Base-by-base conservation (phyloP, 208 protist species). In the Acanthamoeba castellanii region DNA sequence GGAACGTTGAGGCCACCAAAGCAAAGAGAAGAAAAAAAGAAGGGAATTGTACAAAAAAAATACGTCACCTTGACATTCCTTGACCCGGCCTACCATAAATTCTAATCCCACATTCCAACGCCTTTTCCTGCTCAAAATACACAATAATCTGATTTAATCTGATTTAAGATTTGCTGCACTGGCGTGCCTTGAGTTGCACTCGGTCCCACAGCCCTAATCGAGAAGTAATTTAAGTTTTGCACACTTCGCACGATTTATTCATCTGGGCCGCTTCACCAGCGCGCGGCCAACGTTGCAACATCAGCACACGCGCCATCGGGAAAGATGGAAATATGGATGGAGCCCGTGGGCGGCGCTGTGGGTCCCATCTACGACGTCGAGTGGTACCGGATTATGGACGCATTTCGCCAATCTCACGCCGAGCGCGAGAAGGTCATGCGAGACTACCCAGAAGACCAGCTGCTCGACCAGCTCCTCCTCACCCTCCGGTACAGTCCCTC, bases 321-420 rank as follows among this genome's bases (percentile, higher is more conserved):
- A 34, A 8, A 16, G 11, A 90, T 90, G 84, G 84, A 90, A n/a
- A 90, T 90, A 16, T 90, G 84, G 84, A 90, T 90, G 84, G 84
- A 90, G 84, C 52, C 84, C 14, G 84, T 90, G 37, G 84, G 84
- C 37, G 84, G 84, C 30, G 50, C 84, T 14, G 84, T 90, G 50
- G 74, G 84, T 37, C 84, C 84, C 59, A 90, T 90, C 84, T 90
- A 90, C 42, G 84, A 90, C 52, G 84, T 68, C 32, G 88, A 93
- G 30, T 93, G 88, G 88, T 93, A 93, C 88, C 34, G 47, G 13
- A 70, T 93, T 14, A 55, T 93, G 34, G n/a, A 30, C 68, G 55
- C 88, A 7, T 93, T 93, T 25, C 59, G 64, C 8, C 37, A 93
- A 16, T 93, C 88, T 59, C 45, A 30, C 42, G 61, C 34, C n/a